Percentiles rank a stretch among this genome's conserved stretches.
Conservation (phyloP, 2,329 filamentous ascomycete species). For the Aspergillus sp. region DNA sequence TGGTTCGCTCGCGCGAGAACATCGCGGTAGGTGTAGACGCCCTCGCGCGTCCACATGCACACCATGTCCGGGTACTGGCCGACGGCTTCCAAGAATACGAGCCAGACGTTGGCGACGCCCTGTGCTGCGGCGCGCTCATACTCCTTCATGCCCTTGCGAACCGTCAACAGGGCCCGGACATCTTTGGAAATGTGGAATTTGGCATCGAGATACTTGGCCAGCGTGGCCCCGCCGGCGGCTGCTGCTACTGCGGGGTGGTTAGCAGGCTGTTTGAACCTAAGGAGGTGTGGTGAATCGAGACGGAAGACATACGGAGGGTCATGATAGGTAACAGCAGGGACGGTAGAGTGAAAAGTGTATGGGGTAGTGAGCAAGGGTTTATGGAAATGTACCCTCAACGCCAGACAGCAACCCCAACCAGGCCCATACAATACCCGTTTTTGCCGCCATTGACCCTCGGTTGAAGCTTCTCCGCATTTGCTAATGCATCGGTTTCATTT, state of each 20-base stretch:
- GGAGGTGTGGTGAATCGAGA: background rate
- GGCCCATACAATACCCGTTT: background rate
- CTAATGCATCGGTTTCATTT: background rate
- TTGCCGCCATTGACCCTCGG: background rate
- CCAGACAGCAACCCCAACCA: background rate
- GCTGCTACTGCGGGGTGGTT: conserved; percentile 16
- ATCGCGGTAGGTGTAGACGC: conserved; percentile 59
- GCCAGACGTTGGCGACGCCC: conserved; percentile 61
- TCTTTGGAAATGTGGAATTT: conserved; percentile 68
- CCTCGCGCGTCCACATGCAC: conserved; percentile 66
- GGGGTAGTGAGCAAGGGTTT: background rate
- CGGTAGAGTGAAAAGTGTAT: background rate
- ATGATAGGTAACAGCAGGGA: background rate
- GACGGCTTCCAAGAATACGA: conserved; percentile 60
- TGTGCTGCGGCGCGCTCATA: conserved; percentile 49
- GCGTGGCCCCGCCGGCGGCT: conserved; percentile 24
- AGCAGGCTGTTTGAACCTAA: background rate
- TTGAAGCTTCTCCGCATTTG: background rate
- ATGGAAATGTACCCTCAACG: background rate
- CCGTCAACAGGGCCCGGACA: conserved; percentile 45
- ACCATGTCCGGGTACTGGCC: conserved; percentile 51
- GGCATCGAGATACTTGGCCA: conserved; percentile 51
- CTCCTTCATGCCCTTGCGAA: conserved; percentile 43
- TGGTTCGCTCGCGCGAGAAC: conserved; percentile 56
- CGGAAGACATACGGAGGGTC: background rate